Percentiles rank a stretch among this genome's conserved stretches.
Conservation (phyloP, 2,329 filamentous ascomycete species). For the Ascochyta koolunga region DNA sequence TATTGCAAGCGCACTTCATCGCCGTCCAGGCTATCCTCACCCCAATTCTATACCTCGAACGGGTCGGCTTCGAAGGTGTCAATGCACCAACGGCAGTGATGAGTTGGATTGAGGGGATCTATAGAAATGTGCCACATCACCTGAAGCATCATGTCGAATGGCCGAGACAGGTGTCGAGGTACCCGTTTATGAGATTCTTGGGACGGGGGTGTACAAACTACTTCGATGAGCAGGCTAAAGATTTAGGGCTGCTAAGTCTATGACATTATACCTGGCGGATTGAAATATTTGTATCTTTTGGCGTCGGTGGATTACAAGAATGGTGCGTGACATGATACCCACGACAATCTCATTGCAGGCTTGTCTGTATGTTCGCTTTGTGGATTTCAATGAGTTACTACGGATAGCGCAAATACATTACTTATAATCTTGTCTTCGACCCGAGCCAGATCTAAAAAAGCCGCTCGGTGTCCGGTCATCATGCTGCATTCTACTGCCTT, state of each 20-base stretch:
- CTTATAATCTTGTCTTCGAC: background rate
- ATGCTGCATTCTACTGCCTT: too few relatives aligned
- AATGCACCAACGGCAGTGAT: conserved; percentile 40
- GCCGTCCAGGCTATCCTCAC: conserved; percentile 53
- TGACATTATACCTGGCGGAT: background rate
- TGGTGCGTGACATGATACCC: conserved; percentile 7
- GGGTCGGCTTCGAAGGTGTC: conserved; percentile 42
- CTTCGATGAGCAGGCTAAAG: background rate
- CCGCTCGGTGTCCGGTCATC: too few relatives aligned
- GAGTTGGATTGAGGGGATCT: conserved; percentile 44
- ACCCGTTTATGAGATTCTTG: conserved; percentile 35
- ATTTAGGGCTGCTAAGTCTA: background rate
- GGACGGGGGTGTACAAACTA: conserved; percentile 22
- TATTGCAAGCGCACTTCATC: conserved; percentile 57
- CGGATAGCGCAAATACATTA: background rate
- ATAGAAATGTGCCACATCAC: conserved; percentile 31
- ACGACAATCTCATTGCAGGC: background rate
- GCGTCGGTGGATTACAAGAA: background rate
- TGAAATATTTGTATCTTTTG: background rate
- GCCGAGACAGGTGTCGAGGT: conserved; percentile 38
- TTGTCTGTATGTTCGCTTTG: background rate
- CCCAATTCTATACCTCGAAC: conserved; percentile 47
- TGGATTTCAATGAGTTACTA: background rate
- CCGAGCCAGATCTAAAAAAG: too few relatives aligned
- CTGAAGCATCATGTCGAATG: conserved; percentile 39